phyloP scores from a whole-genome alignment of 2,329 filamentous ascomycete species.

The Talaromyces sp. region DNA sequence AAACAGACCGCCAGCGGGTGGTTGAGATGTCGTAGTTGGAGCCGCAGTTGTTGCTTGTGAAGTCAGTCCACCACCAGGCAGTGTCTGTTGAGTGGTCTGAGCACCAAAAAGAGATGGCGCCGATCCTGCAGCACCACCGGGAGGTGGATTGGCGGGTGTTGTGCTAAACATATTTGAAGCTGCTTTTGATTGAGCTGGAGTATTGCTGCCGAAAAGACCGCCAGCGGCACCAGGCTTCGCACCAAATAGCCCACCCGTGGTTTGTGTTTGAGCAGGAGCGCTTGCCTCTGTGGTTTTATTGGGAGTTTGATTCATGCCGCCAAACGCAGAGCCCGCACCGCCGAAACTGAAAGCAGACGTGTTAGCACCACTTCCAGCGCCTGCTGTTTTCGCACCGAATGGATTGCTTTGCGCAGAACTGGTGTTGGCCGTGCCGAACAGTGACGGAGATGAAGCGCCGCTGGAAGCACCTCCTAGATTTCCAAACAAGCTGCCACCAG shows the following conservation, averaged over 20 bases:
- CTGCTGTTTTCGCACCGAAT: conserved; percentile 27
- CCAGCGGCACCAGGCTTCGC: conserved; percentile 22
- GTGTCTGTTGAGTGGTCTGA: conserved; percentile 27
- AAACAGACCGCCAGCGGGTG: conserved; percentile 31
- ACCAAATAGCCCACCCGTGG: conserved; percentile 33
- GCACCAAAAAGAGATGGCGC: conserved; percentile 28
- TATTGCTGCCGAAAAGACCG: conserved; percentile 38
- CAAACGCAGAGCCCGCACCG: conserved; percentile 27
- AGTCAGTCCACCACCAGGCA: conserved; percentile 27
- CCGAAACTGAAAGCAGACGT: conserved; percentile 35
- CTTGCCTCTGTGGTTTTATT: conserved; percentile 36
- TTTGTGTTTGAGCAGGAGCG: conserved; percentile 30
- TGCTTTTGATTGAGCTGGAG: conserved; percentile 36
- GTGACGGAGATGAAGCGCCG: conserved; percentile 31
- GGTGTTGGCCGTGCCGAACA: conserved; percentile 33
- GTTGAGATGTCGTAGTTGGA: conserved; percentile 25
- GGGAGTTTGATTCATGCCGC: conserved; percentile 32
- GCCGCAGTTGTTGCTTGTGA: conserved; percentile 23
- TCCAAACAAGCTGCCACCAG: conserved; percentile 40
- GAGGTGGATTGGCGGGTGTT: conserved; percentile 48
- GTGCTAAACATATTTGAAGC: conserved; percentile 34
- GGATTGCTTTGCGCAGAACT: conserved; percentile 24
- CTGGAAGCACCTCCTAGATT: conserved; percentile 33
- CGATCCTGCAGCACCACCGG: conserved; percentile 31
- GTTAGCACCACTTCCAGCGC: conserved; percentile 22